A percentile compares a stretch with the other conserved stretches of the same genome.
phyloP scores from a whole-genome alignment of 2,329 filamentous ascomycete genomes.

The Neurospora sp. region DNA sequence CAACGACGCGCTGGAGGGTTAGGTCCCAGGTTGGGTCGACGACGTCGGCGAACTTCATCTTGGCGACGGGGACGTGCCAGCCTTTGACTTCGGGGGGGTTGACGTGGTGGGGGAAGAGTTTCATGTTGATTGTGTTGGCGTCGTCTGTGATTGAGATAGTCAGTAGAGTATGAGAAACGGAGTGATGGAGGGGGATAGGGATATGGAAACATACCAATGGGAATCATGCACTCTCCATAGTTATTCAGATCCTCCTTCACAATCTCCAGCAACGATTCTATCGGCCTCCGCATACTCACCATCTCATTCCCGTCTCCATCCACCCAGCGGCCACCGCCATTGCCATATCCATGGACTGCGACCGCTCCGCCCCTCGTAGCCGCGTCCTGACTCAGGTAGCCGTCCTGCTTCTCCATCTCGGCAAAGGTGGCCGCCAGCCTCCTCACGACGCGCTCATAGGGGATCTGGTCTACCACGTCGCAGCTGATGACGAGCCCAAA shows the following conservation, averaged over 20 bases:
- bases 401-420: conserved; percentile 83
- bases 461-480: conserved; percentile 55
- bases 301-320: conserved; percentile 21
- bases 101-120: conserved; percentile 77
- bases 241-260: conserved; percentile 85
- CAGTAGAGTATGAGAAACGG: neutral
- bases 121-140: conserved; percentile 91
- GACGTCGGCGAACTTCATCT: conserved; percentile 54
- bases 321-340: conserved; percentile 24
- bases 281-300: conserved; percentile 42
- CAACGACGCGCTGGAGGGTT: conserved; percentile 68
- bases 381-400: conserved; percentile 61
- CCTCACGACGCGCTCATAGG: conserved; percentile 75
- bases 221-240: conserved; percentile 97
- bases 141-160: conserved; percentile 49
- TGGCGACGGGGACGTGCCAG: conserved; percentile 82
- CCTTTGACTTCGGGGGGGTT: conserved; percentile 68
- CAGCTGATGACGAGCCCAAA: conserved; percentile 55
- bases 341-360: conserved; percentile 28
- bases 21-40: conserved; percentile 64
- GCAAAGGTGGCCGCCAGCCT: conserved; percentile 79
- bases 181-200: neutral
- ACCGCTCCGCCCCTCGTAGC: conserved; percentile 23
- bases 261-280: conserved; percentile 76
- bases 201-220: conserved; percentile 55